These are phyloP conservation scores for Capsicum rhomboideum DNA, from an alignment of 257 asterid species.

Conservation along the genomic window DNA sequence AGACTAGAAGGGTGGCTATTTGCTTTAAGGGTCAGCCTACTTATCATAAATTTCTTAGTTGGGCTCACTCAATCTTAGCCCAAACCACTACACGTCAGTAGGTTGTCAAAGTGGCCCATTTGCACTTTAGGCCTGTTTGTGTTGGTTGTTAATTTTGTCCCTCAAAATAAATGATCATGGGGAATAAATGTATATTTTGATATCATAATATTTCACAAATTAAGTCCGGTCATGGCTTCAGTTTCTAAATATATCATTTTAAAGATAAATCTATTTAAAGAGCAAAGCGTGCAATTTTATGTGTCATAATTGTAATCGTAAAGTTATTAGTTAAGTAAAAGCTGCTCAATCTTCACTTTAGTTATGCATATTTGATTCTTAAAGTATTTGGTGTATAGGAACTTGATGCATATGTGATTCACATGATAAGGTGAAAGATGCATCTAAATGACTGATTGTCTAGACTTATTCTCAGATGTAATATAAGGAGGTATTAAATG, in stretches of 20 bases:
- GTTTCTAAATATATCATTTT: no score
- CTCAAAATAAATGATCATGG: no score
- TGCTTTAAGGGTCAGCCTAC: background rate
- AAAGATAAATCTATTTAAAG: background rate
- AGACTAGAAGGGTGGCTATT: background rate
- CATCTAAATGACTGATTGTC: background rate
- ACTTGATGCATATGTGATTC: background rate
- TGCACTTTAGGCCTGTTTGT: no score
- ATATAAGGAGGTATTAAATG: background rate
- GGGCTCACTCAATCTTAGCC: background rate
- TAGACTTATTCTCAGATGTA: background rate
- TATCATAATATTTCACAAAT: no score
- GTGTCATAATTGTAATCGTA: background rate
- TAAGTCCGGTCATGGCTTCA: no score
- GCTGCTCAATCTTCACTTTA: background rate
- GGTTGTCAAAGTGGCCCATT: background rate
- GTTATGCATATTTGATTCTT: background rate
- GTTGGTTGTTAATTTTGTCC: no score
- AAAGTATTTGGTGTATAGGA: background rate
- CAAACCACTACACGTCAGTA: background rate
- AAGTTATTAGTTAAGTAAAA: background rate
- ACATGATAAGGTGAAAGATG: background rate
- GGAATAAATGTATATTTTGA: no score
- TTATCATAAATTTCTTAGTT: background rate
- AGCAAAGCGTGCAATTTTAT: no score